Percentiles rank a stretch among this genome's conserved stretches.
Conservation (phyloP, 768 basidiomycete genomes). For the Psilocybe tampanensis region DNA sequence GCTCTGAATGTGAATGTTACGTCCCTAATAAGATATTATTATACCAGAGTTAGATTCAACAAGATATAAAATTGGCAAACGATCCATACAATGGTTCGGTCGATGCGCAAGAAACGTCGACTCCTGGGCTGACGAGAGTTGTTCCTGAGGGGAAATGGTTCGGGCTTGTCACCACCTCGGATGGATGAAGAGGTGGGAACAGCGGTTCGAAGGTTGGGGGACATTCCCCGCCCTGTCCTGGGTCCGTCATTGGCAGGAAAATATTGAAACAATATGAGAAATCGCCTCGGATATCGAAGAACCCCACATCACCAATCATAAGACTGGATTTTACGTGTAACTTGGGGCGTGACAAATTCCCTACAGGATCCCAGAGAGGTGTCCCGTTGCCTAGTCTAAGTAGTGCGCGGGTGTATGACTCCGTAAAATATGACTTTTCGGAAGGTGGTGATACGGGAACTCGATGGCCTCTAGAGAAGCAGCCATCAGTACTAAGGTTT, state of each 20-base stretch:
- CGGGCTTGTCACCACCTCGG: background rate
- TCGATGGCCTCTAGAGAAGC: background rate
- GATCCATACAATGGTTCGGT: constrained; percentile 2
- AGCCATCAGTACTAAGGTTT: background rate
- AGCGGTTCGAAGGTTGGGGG: constrained; percentile 3
- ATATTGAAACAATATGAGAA: constrained; percentile 15
- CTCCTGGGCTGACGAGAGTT: constrained; percentile 7
- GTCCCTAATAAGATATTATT: background rate
- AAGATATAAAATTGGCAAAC: background rate
- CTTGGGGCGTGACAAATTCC: background rate
- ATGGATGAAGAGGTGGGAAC: background rate
- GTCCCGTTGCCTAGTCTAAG: constrained; percentile 10
- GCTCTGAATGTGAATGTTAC: constrained; percentile 4
- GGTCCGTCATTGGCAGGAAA: background rate
- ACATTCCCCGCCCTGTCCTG: background rate
- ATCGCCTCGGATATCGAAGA: background rate
- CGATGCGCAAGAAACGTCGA: background rate
- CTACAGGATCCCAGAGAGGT: constrained; percentile 9
- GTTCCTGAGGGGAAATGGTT: constrained; percentile 11
- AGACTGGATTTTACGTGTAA: background rate
- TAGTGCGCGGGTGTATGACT: background rate
- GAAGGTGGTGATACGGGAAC: background rate
- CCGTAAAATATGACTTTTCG: background rate
- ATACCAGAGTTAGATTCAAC: background rate
- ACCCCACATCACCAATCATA: constrained; percentile 12